Evolutionary conservation across 192 early-diverging fungal species (phyloP), one percentile per base, ranked within the genome.

Genomic region (Hyaloraphidium curvatum): DNA sequence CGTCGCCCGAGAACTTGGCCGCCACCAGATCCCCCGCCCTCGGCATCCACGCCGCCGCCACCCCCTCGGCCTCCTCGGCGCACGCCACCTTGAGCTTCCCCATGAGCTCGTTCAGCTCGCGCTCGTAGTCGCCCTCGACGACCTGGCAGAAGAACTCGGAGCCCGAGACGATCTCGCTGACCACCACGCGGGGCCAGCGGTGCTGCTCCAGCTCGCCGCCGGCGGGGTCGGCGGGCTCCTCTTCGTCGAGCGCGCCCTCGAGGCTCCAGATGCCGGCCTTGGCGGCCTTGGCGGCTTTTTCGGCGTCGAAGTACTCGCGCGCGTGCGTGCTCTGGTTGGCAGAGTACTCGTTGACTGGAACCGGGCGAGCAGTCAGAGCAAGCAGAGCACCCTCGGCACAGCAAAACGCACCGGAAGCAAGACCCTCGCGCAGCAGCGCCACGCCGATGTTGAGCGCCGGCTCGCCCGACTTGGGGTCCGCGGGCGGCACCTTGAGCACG

Each of bases 1-100:
- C 73, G 57, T 92, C 91, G 57, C 71, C 80, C 0, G 87, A 79
- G 72, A 92, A 95, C 64, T 86, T 78, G 19, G 85, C 91, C 57
- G 78, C 69, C 30, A 83, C 71, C 29, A 79, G 60, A 50, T 91
- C 85, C 31, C 78, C 76, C 4, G 59, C 60, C 52, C 78, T 79
- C 17, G 88, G 87, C 39, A 60, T 66, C 52, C 69, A 70, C 11
- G 33, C 29, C 23, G 58, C 19, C 40, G 57, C 62, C 14, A 65
- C 58, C 16, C 62, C 52, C 39, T 58, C 62, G 3, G 64, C 39
- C 14, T 58, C 35, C 21, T 51, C 63, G 31, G 68, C 63, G 51
- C 87, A 79, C 53, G 79, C 69, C 1, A 69, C 51, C 9, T 80
- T 70, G 55, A 95, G 78, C 17, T 83, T 82, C 1, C 67, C 55